Evolutionary conservation across 257 asterid species (phyloP), one percentile per base, ranked within the genome.

Genomic region (Cruciata laevipes): DNA sequence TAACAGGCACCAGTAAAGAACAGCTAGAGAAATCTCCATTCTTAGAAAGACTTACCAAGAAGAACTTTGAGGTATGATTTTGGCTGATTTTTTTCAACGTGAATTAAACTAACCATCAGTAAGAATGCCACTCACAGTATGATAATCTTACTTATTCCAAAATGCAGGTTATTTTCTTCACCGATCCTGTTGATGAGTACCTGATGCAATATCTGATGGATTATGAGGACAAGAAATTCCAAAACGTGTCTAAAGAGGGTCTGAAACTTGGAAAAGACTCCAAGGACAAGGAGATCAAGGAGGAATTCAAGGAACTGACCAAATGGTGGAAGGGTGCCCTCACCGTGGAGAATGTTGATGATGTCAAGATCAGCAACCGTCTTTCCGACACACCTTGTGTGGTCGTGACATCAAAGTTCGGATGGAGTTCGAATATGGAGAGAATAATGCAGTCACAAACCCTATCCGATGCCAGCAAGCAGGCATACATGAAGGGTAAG

Each of bases 191-290:
- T 65, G 98, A 91, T 21, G 96, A 91, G 77, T 91, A 91, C 66
- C 83, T 91, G 73, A 89, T 91, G 98, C 98, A 91, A 76, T 91
- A 91, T 49, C 81, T 91, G 68, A 91, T 91, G 98, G 98, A 91
- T 69, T 91, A 86, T 14, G 98, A 91, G 63, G 98, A 89, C 81
- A 84, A 74, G 79, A 91, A 91, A 69, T 91, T 91, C 90, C 98
- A 91, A 55, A 89, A 89, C 55, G 98, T 91, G 30, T 91, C 98
- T 44, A 91, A 91, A 75, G 98, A 87, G 83, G 98, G 98, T 16
- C 82, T 91, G 77, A 89, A 91, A 72, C 77, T 91, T 0, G 95
- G 87, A 1, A 91, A 91, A 75, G 96, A 85, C 67, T 80, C 98
- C 0, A 91, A 91, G 62, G 84, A 79, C 79, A 88, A 89, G 65